Evolutionary conservation across 148 eudicot genomes (phyloP), one percentile per base, ranked within the genome.

Genomic region (Chenopodium berlandieri): DNA sequence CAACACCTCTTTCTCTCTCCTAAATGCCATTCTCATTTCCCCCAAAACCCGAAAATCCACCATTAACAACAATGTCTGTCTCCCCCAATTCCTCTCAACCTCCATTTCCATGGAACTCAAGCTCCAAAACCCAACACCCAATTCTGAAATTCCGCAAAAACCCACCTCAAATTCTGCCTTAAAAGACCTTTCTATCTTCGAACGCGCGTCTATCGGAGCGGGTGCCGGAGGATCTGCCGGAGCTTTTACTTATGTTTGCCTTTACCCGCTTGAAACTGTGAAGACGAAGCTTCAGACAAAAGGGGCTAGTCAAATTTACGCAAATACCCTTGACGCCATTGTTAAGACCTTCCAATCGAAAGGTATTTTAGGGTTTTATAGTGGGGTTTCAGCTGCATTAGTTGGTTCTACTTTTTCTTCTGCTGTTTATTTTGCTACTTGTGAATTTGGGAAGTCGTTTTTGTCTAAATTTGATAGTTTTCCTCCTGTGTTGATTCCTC

Each of bases 341-440:
- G 90, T 76, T 2, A 92, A 95, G 66, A 93, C 97, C 14, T 92
- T 95, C 80, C 85, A 90, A 54, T 80, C 67, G 0, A 92, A 86
- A 62, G 98, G 98, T 16, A 75, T 95, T 78, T 76, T 90, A 19
- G 98, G 98, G 79, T 95, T 95, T 82, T 93, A 95, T 30, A 88
- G 91, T 20, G 97, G 98, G 9, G 87, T 95, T 52, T 95, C 98
- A 0, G 98, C 97, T 6, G 98, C 91, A 0, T 88, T 95, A 70
- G 92, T 95, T 0, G 98, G 97, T 23, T 95, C 98, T 0, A 86
- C 98, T 0, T 83, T 83, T 12, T 93, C 97, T 0, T 95, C 97
- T 4, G 97, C 98, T 23, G 88, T 95, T 40, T 95, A 95, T 72
- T 95, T 95, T 56, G 97, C 97, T 25, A 93, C 98, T 7, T 95